phyloP scores from a whole-genome alignment of 2,329 filamentous ascomycete species.

The Davidsoniella eucalypti region DNA sequence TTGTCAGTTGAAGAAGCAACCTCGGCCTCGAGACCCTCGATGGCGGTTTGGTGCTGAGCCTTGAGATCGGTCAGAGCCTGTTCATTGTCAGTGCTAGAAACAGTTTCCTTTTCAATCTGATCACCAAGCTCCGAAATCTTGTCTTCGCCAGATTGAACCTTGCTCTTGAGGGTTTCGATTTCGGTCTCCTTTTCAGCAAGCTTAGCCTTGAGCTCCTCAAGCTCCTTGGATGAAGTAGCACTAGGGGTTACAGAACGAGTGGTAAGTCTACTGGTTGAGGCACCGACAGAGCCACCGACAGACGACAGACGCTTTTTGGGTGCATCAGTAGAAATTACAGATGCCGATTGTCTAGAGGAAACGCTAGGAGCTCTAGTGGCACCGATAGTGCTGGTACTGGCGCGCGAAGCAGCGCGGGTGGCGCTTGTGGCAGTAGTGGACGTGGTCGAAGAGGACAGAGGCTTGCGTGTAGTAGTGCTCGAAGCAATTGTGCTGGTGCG shows the following conservation, averaged over 20 bases:
- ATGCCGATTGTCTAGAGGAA: slow-evolving; percentile 20
- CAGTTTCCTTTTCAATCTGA: slow-evolving; percentile 28
- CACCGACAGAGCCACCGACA: slow-evolving; percentile 23
- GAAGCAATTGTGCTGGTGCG: slow-evolving; percentile 23
- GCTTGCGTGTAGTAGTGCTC: slow-evolving; percentile 17
- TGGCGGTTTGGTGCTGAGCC: slow-evolving; percentile 31
- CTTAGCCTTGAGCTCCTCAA: slow-evolving; percentile 44
- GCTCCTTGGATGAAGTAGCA: slow-evolving; percentile 33
- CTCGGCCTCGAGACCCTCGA: slow-evolving; percentile 30
- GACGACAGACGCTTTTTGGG: slow-evolving; percentile 42
- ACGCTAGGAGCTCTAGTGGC: slow-evolving; percentile 19
- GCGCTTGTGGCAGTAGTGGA: background rate
- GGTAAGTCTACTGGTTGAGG: slow-evolving; percentile 24
- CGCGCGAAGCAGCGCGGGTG: slow-evolving; percentile 4
- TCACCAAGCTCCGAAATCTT: slow-evolving; percentile 38
- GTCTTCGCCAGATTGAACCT: slow-evolving; percentile 38
- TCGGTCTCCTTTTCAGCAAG: slow-evolving; percentile 40
- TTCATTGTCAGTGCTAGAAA: slow-evolving; percentile 25
- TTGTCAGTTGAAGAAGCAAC: slow-evolving; percentile 33
- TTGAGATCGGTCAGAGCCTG: slow-evolving; percentile 30
- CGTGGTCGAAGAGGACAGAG: slow-evolving; percentile 9
- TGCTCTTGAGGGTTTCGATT: slow-evolving; percentile 38
- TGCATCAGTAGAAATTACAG: slow-evolving; percentile 23
- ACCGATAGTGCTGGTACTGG: slow-evolving; percentile 15
- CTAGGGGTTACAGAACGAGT: slow-evolving; percentile 17